These are phyloP conservation scores for Cymbopogon citratus DNA, from an alignment of 176 grass and related monocot genomes.

Conservation along the genomic window DNA sequence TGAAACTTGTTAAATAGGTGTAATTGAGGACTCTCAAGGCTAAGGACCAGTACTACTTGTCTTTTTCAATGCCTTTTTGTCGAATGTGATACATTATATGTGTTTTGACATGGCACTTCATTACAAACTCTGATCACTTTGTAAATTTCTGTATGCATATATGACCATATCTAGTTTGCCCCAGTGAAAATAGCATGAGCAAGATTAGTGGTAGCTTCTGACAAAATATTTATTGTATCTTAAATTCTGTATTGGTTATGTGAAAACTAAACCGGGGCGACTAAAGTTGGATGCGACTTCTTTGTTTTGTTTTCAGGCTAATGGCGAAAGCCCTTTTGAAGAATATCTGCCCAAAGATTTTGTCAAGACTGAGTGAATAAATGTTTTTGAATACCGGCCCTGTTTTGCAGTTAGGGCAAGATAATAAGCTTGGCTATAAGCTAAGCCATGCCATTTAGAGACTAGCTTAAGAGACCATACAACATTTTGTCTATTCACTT, in stretches of 20 bases:
- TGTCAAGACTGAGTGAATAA: conserved; percentile 2
- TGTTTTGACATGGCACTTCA: not conserved
- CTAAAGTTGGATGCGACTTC: conserved; percentile 9
- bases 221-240: not conserved
- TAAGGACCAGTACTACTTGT: not conserved
- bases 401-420: conserved; percentile 21
- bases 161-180: not conserved
- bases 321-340: not conserved
- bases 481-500: too few relatives aligned
- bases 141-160: not conserved
- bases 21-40: not conserved
- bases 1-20: not conserved
- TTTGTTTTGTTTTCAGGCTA: conserved; percentile 26
- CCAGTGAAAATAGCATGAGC: not conserved
- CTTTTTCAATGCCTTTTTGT: not conserved
- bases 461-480: too few relatives aligned
- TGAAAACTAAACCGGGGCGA: not conserved
- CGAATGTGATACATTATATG: not conserved
- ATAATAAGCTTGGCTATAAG: too few relatives aligned
- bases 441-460: too few relatives aligned
- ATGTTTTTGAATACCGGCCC: not conserved
- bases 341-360: conserved; percentile 9
- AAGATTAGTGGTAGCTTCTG: not conserved
- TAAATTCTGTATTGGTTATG: not conserved
- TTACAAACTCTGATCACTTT: not conserved